Evolutionary conservation across 2,329 filamentous ascomycete species (phyloP).

Genomic region (Microsporum audouinii): DNA sequence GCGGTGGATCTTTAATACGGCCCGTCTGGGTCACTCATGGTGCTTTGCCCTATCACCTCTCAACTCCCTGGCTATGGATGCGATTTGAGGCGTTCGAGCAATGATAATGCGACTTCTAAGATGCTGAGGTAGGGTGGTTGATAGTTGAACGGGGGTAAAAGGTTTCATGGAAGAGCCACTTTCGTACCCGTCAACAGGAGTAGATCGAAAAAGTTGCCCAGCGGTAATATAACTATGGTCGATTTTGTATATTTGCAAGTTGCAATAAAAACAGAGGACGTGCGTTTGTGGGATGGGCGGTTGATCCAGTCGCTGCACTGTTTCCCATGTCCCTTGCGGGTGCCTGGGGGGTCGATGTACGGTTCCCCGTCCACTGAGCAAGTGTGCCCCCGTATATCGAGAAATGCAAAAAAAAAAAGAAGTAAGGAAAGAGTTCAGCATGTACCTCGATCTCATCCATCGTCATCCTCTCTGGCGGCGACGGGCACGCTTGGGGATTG

Average conservation of each 20-base stretch:
- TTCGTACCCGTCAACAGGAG: slow-evolving; percentile 1
- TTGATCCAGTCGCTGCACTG: not conserved
- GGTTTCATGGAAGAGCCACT: slow-evolving; percentile 3
- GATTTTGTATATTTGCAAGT: not conserved
- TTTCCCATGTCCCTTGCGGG: slow-evolving; percentile 3
- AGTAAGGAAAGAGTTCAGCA: not conserved
- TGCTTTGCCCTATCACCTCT: not conserved
- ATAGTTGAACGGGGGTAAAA: not conserved
- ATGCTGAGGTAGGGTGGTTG: not conserved
- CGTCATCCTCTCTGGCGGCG: not conserved
- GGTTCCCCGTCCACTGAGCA: slow-evolving; percentile 10
- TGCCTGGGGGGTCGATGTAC: slow-evolving; percentile 8
- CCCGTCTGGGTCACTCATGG: slow-evolving; percentile 1
- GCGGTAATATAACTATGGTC: not conserved
- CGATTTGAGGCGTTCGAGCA: slow-evolving; percentile 1
- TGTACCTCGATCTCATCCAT: slow-evolving; percentile 1
- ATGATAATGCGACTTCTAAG: not conserved
- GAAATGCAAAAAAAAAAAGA: not conserved
- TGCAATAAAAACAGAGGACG: not conserved
- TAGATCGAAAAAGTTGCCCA: slow-evolving; percentile 4
- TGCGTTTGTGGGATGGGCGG: not conserved
- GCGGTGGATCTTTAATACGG: not conserved
- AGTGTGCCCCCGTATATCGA: not conserved
- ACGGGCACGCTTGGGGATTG: not conserved
- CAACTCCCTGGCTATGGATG: not conserved